Percentiles rank a stretch among this genome's conserved stretches.
phyloP scores from a whole-genome alignment of 192 early-diverging fungal species.

The Coemansia sp. region DNA sequence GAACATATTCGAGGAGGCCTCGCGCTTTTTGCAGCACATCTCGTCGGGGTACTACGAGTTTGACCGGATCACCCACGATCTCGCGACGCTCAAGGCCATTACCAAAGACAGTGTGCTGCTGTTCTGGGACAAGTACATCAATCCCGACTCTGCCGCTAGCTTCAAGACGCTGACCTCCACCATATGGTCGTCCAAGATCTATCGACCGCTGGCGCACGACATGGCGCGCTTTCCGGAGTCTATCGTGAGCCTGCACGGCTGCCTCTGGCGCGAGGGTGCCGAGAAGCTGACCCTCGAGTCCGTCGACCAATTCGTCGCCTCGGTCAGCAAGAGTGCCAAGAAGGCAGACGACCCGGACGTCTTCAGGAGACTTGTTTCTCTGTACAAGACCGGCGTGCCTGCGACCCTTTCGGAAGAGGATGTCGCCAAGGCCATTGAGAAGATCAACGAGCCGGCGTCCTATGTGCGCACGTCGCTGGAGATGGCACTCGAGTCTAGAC shows the following conservation, averaged over 20 bases:
- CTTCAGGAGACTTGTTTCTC: constrained; percentile 10
- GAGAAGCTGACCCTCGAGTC: constrained; percentile 13
- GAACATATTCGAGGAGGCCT: constrained; percentile 69
- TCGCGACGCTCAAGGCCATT: constrained; percentile 18
- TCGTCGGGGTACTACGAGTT: constrained; percentile 75
- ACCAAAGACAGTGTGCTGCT: constrained; percentile 27
- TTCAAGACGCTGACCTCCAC: constrained; percentile 22
- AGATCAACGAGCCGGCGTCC: constrained; percentile 32
- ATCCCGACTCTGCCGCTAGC: constrained; percentile 17
- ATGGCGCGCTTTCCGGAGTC: constrained; percentile 20
- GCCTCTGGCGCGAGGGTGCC: constrained; percentile 35
- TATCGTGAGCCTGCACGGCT: constrained; percentile 32
- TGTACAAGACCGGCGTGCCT: constrained; percentile 3
- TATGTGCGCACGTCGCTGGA: constrained; percentile 44
- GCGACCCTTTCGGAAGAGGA: constrained; percentile 8
- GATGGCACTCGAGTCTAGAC: constrained; percentile 22
- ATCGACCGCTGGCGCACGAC: constrained; percentile 22
- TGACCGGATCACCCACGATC: constrained; percentile 54
- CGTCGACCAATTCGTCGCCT: constrained; percentile 10
- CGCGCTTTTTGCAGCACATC: constrained; percentile 67
- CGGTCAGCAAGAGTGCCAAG: neutral
- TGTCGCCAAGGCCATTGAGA: constrained; percentile 15
- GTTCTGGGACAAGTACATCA: constrained; percentile 41
- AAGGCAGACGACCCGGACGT: constrained; percentile 2
- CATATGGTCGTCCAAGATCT: constrained; percentile 42